Percentiles rank a stretch among this genome's conserved stretches.
These are phyloP conservation scores for Cinnamomum chago DNA, from an alignment of 164 flowering plant genomes.

Conservation along the genomic window DNA sequence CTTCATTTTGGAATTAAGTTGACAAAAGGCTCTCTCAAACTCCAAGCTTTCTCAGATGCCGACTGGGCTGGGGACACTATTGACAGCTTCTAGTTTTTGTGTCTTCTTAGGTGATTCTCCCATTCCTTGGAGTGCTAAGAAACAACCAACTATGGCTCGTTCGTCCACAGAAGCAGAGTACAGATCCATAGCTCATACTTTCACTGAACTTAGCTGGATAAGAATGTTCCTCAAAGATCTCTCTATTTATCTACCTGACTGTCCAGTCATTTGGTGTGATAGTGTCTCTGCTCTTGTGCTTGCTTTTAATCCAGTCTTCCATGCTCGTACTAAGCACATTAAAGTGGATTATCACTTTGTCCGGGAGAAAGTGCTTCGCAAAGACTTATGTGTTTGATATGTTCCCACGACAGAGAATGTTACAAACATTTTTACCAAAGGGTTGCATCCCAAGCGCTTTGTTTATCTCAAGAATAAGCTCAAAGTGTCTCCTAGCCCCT, in stretches of 20 bases:
- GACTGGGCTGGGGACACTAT: too few species aligned
- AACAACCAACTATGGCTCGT: not conserved
- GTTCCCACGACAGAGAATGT: not conserved
- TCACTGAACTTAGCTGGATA: not conserved
- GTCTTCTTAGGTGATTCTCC: not conserved
- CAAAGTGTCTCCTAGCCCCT: not conserved
- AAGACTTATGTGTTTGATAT: not conserved
- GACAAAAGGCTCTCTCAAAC: not conserved
- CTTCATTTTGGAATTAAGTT: not conserved
- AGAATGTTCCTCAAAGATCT: not conserved
- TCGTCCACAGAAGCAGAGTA: not conserved
- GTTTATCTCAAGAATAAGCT: not conserved
- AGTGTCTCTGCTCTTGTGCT: not conserved
- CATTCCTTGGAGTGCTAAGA: not conserved
- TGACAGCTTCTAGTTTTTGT: not conserved
- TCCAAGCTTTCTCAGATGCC: too few species aligned
- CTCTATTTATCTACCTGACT: not conserved
- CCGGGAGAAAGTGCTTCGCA: not conserved
- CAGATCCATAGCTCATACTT: not conserved
- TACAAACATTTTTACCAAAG: not conserved
- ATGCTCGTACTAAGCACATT: not conserved
- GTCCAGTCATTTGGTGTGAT: not conserved
- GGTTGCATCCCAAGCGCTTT: not conserved
- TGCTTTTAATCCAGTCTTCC: not conserved
- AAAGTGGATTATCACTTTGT: not conserved